phyloP scores from a whole-genome alignment of 768 basidiomycete species.

The Dendrothele bispora region DNA sequence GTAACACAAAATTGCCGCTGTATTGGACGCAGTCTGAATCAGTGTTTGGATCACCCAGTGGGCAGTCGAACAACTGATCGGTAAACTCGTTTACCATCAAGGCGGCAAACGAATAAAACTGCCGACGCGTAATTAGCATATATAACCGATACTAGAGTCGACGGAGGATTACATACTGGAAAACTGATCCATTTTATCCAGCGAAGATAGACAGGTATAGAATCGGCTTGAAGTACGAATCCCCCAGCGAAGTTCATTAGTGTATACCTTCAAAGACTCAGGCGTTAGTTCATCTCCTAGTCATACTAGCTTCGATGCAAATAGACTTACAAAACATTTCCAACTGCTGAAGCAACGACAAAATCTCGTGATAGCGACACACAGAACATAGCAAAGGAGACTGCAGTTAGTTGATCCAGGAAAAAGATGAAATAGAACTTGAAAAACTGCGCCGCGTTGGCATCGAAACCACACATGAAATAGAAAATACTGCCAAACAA shows the following conservation, averaged over 20 bases:
- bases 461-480: slow-evolving; percentile 70
- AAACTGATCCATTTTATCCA: slow-evolving; percentile 71
- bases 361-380: slow-evolving; percentile 41
- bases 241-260: slow-evolving; percentile 56
- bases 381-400: slow-evolving; percentile 42
- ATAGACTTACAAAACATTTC: slow-evolving; percentile 49
- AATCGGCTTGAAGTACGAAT: slow-evolving; percentile 64
- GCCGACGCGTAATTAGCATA: background rate
- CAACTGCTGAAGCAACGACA: slow-evolving; percentile 62
- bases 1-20: slow-evolving; percentile 7
- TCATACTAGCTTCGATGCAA: slow-evolving; percentile 37
- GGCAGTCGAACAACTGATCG: slow-evolving; percentile 8
- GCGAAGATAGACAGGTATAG: slow-evolving; percentile 64
- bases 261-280: too few relatives aligned
- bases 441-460: slow-evolving; percentile 61
- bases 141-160: too few relatives aligned
- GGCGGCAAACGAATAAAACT: slow-evolving; percentile 12
- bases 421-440: slow-evolving; percentile 68
- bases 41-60: slow-evolving; percentile 2
- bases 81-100: slow-evolving; percentile 8
- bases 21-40: slow-evolving; percentile 7
- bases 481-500: slow-evolving; percentile 27
- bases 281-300: slow-evolving; percentile 23
- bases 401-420: slow-evolving; percentile 51
- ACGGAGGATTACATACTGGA: slow-evolving; percentile 30